Evolutionary conservation across 257 asterid genomes (phyloP), one percentile per base, ranked within the genome.

Genomic region (Solanum megistacrolobum): DNA sequence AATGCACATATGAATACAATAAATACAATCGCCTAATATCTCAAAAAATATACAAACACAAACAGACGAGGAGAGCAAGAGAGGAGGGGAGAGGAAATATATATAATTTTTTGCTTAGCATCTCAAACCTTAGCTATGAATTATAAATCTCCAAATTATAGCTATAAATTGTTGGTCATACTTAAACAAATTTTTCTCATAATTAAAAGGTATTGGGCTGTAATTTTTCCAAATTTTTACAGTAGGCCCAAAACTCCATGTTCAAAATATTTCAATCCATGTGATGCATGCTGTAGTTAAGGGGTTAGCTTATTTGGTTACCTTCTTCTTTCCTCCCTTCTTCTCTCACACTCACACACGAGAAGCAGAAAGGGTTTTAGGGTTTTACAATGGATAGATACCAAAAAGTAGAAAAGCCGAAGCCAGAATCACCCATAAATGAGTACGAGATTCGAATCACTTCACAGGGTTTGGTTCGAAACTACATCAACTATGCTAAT

Each of bases 381-480:
- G 89, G 91, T 89, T 27, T 73, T 52, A 27, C 21, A 14, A 95
- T 96, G 98, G 98, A 96, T 88, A 94, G 98, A 89, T 96, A 96
- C 87, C 97, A 94, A 36, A 96, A 95, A 85, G 98, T 96, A 76
- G 96, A 93, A 91, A 96, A 93, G 91, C 96, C 94, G 78, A 94
- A 93, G 91, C 95, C 93, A 11, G 98, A 92, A 86, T 91, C 92
- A 25, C 96, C 96, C 29, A 95, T 92, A 12, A 94, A 93, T 89
- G 97, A 95, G 92, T 95, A 95, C 92, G 98, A 96, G 96, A 95
- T 96, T 91, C 96, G 99, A 34, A 94, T 96, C 88, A 96, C 99
- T 32, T 93, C 98, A 9, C 97, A 94, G 86, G 99, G 99, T 27
- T 69, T 93, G 89, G 97, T 95, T 68, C 95, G 98, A 32, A 96